Percentiles rank a stretch among this genome's conserved stretches.
Evolutionary conservation across 805 yeast genomes (phyloP).

Genomic region (Myxozyma neotropica): DNA sequence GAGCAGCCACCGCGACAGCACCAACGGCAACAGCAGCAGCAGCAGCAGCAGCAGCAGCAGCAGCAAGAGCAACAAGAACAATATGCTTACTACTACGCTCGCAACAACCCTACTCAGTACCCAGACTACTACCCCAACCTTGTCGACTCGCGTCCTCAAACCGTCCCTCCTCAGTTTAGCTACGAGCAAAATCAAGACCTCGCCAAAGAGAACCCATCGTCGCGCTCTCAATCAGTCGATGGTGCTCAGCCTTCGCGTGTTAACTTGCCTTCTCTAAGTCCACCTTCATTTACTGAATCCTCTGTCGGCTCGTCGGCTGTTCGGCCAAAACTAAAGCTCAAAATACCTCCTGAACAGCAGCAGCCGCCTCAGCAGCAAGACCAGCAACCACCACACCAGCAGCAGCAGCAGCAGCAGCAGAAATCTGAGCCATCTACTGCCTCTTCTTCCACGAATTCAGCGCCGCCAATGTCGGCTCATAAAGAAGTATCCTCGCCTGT

Average conservation of each 20-base stretch:
- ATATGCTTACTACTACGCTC: not conserved
- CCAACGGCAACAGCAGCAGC: not conserved
- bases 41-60: conserved; percentile 10
- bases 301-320: conserved; percentile 9
- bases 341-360: conserved; percentile 41
- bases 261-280: too few species aligned
- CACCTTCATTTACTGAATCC: too few species aligned
- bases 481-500: conserved; percentile 39
- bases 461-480: conserved; percentile 19
- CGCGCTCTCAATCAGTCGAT: not conserved
- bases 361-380: not conserved
- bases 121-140: not conserved
- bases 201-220: not conserved
- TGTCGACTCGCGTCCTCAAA: not conserved
- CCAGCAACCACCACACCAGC: conserved; percentile 6
- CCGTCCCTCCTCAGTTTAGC: conserved; percentile 6
- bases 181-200: not conserved
- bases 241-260: conserved; percentile 7
- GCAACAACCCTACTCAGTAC: not conserved
- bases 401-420: conserved; percentile 1
- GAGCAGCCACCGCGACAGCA: not conserved
- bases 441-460: conserved; percentile 16
- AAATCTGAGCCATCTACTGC: conserved; percentile 25
- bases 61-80: conserved; percentile 17
- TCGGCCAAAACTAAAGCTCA: conserved; percentile 46